Base-by-base conservation (phyloP, 768 basidiomycete genomes). In the Termitomyces sp. region DNA sequence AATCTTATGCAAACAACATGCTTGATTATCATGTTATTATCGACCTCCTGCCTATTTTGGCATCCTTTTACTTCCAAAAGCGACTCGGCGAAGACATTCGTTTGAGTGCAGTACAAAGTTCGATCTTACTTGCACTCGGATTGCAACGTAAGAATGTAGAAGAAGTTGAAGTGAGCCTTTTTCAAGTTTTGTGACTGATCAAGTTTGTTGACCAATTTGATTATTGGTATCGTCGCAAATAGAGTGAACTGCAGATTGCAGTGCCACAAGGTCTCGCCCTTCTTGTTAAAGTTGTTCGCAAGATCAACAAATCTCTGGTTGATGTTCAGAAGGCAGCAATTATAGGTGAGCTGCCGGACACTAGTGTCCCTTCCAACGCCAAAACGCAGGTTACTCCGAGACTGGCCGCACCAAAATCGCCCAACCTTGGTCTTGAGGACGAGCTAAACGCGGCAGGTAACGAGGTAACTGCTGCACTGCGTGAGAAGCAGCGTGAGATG, bases 21-120 rank as follows among this genome's bases (percentile, higher is more conserved):
- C 82, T 98, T 46, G 97, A 98, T 73, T 98, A 96, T 68, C 97
- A 98, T 70, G 94, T 96, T 67, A 85, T 98, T 60, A 81, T 98
- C 45, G 97, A 99, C 72, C 80, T 98, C 31, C 81, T 99, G 15
- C 96, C 97, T 0, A 83, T 79, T 0, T 76, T 94, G 42, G 86
- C 94, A 3, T 76, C 82, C n/a, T 79, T 98, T 14, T 96, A 89
- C 76, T 99, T 98, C 72, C 86, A 93, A 67, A 83, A 80, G 66
- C 82, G 87, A 37, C 72, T 91, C 7, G 87, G 86, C 1, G 80
- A 79, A 5, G 87, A 87, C 17, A 76, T 91, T 20, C 83, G 76
- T 48, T 73, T 98, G 20, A 92, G 91, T 46, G 92, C 91, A 0
- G 89, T 98, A 5, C 97, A 98, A 75, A 90, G 90, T 65, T 90